Evolutionary conservation across 768 basidiomycete species (phyloP), one percentile per base, ranked within the genome.

Genomic region (Atractiella rhizophila): DNA sequence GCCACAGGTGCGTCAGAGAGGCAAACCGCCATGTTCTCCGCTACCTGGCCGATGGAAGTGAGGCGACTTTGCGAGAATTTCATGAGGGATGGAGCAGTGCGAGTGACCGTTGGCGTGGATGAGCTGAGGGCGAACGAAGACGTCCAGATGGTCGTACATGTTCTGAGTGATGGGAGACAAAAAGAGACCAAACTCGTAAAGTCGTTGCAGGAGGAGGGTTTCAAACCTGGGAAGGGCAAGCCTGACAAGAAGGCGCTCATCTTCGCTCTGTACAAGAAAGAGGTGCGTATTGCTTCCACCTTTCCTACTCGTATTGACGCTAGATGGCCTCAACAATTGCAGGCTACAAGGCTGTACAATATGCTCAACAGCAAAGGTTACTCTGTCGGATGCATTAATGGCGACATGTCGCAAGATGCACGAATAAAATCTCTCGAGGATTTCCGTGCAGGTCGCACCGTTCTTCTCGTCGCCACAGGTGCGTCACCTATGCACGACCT

Each of bases 201-300:
- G 1, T 41, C 47, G 21, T 35, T 55, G 12, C 35, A 48, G 5
- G 45, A 48, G 33, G 44, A 55, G 37, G 50, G 51, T 10, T 53
- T 48, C 47, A 60, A 37, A 74, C 79, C 28, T 68, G 37, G 39
- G 29, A 48, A n/a, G n/a, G n/a, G n/a, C n/a, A n/a, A n/a, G n/a
- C n/a, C n/a, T n/a, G n/a, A n/a, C n/a, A n/a, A n/a, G n/a, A n/a
- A 55, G 48, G 48, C 81, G 45, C 70, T 98, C 26, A 69, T 98
- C 21, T 98, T 98, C 56, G 88, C 79, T 13, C 65, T 96, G 28
- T 98, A 98, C 65, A 98, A 98, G 63, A 88, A 85, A 57, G 91
- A 54, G 58, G n/a, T n/a, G n/a, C n/a, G n/a, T n/a, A n/a, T n/a
- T n/a, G n/a, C n/a, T n/a, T n/a, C n/a, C n/a, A n/a, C n/a, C n/a